Evolutionary conservation across 2,329 filamentous ascomycete genomes (phyloP).

Genomic region (Epichloe bromicola): DNA sequence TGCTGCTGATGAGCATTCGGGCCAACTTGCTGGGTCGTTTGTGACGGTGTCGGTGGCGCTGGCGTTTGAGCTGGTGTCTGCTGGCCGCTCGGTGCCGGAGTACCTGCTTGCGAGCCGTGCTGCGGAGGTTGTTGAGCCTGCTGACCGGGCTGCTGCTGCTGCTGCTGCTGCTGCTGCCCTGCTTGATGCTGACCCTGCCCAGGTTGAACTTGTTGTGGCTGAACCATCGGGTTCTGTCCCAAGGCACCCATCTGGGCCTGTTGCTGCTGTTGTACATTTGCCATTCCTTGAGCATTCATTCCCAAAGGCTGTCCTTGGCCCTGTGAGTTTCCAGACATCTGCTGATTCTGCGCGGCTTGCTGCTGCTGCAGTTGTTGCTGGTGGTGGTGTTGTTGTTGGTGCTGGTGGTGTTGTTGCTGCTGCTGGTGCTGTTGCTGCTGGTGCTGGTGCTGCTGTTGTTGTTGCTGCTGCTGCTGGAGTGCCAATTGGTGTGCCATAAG

Average conservation of each 20-base stretch:
- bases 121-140: conserved; percentile 29
- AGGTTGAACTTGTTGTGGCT: conserved; percentile 11
- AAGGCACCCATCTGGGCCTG: conserved; percentile 8
- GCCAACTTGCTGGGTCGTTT: conserved; percentile 7
- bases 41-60: conserved; percentile 16
- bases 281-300: conserved; percentile 35
- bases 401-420: conserved; percentile 15
- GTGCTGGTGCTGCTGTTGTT: conserved; percentile 29
- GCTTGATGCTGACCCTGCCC: conserved; percentile 16
- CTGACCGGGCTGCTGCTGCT: conserved; percentile 27
- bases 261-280: conserved; percentile 21
- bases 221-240: conserved; percentile 9
- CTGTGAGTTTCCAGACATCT: conserved; percentile 27
- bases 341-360: conserved; percentile 23
- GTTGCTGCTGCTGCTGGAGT: conserved; percentile 26
- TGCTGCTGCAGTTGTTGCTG: conserved; percentile 20
- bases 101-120: conserved; percentile 7
- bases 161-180: conserved; percentile 30
- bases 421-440: conserved; percentile 27
- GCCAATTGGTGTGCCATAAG: conserved; percentile 36
- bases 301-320: conserved; percentile 29
- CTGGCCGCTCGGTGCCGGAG: conserved; percentile 6
- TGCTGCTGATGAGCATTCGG: conserved; percentile 22
- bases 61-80: conserved; percentile 31
- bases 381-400: conserved; percentile 26